Conservation (phyloP, 2,329 filamentous ascomycete genomes). For the Botryotinia convoluta region DNA sequence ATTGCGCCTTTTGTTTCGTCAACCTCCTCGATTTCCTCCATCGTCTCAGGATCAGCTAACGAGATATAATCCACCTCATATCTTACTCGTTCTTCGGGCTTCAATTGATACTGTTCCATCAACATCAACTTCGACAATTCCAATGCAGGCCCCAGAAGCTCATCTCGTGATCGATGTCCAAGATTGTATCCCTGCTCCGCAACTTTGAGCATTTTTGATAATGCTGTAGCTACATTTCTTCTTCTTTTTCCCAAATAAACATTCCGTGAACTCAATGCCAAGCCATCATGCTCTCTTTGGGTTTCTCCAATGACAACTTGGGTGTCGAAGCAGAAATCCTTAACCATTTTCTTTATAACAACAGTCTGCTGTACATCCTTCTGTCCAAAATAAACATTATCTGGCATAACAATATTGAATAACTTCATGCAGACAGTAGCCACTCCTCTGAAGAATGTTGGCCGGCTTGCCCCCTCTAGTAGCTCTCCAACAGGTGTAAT, state of each 20-base stretch:
- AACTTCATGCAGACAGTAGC: slow-evolving; percentile 95
- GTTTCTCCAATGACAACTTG: slow-evolving; percentile 74
- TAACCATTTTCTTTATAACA: slow-evolving; percentile 80
- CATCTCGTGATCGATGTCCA: slow-evolving; percentile 53
- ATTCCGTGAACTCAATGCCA: slow-evolving; percentile 91
- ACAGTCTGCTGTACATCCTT: slow-evolving; percentile 98
- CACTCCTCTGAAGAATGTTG: slow-evolving; percentile 94
- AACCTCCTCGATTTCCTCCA: slow-evolving; percentile 73
- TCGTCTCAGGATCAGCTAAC: slow-evolving; percentile 77
- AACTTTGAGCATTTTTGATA: slow-evolving; percentile 65
- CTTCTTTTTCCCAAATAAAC: slow-evolving; percentile 82
- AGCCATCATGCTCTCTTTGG: slow-evolving; percentile 71
- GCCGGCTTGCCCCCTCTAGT: slow-evolving; percentile 80
- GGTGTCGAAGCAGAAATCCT: slow-evolving; percentile 79
- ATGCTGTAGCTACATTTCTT: slow-evolving; percentile 67
- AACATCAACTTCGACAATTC: slow-evolving; percentile 55
- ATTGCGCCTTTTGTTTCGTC: slow-evolving; percentile 73
- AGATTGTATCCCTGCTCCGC: slow-evolving; percentile 65
- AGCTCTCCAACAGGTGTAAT: slow-evolving; percentile 80
- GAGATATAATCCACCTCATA: slow-evolving; percentile 93
- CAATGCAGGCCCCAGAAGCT: slow-evolving; percentile 71
- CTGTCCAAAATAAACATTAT: slow-evolving; percentile 88
- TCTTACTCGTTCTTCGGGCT: slow-evolving; percentile 57
- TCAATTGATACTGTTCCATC: slow-evolving; percentile 59
- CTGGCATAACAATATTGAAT: slow-evolving; percentile 77